Base-by-base conservation (phyloP, 768 basidiomycete genomes). In the Filobasidium floriforme region DNA sequence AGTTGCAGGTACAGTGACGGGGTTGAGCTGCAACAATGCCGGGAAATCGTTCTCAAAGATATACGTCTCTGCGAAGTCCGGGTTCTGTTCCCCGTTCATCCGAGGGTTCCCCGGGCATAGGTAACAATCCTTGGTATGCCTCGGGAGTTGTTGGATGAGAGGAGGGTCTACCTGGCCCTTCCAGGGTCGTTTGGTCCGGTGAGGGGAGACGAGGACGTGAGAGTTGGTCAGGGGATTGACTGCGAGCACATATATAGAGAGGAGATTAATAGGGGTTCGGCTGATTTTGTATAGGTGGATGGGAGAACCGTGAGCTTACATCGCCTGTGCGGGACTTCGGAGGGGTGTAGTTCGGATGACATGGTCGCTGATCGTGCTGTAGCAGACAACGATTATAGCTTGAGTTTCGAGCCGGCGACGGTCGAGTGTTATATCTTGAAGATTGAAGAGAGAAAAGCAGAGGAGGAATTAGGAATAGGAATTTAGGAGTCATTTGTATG, bases 171-270 rank as follows among this genome's bases (percentile, higher is more conserved):
- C 85, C 75, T 93, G 90, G 37, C 92, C 92, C 52, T 73, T 73
- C 92, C 92, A 96, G 15, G 92, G 92, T 22, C 92, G 85, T 73
- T 89, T 90, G 9, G 83, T 90, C 61, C 92, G 88, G 77, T 94
- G 92, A 0, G 92, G 90, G 44, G 90, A 92, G 41, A 92, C 88
- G 41, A 93, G 85, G 63, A 92, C 80, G 73, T 89, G 82, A 71
- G 87, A 87, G 66, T 85, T 83, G 0, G 84, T 86, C 66, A 93
- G 83, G 3, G 91, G 89, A 73, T 93, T 93, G 75, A 84, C 90
- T 92, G 73, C 15, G 55, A 24, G 28, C 22, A 26, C 3, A 57
- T 4, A 15, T 2, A 7, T 5, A 24, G 26, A 7, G n/a, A 57
- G 6, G 46, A 18, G 46, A 6, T 51, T 24, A 12, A n/a, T n/a